These are phyloP conservation scores for Glycyrrhiza uralensis DNA, from an alignment of 306 rosid species.

Conservation along the genomic window DNA sequence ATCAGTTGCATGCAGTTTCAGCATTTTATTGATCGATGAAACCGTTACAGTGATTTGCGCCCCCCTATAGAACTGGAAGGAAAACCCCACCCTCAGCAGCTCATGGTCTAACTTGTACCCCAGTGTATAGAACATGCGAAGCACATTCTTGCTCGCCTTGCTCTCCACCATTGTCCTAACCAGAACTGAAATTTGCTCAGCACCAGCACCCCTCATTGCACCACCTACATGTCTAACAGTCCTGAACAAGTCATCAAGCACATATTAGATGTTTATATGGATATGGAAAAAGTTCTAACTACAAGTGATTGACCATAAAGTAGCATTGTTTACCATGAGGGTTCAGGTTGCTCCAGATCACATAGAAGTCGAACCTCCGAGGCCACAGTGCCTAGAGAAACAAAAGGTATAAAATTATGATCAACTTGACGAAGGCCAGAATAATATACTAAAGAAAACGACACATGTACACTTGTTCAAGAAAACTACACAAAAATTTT, in stretches of 20 bases:
- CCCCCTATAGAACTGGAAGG: slow-evolving; percentile 72
- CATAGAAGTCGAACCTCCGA: slow-evolving; percentile 87
- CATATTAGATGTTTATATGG: not conserved
- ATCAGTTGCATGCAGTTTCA: slow-evolving; percentile 81
- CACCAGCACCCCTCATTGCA: slow-evolving; percentile 97
- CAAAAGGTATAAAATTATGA: slow-evolving; percentile 14
- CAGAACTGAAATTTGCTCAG: slow-evolving; percentile 86
- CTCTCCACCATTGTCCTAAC: slow-evolving; percentile 87
- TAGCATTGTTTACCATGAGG: slow-evolving; percentile 56
- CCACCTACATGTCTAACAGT: slow-evolving; percentile 86
- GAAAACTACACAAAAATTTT: not conserved
- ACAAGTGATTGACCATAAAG: not conserved
- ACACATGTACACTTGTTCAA: not conserved
- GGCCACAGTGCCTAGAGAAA: slow-evolving; percentile 52
- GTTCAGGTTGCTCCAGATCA: slow-evolving; percentile 83
- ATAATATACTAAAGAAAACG: not conserved
- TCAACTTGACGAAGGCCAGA: not conserved
- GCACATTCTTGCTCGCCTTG: slow-evolving; percentile 84
- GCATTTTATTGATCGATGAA: slow-evolving; percentile 86
- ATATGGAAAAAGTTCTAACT: not conserved
- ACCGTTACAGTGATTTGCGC: slow-evolving; percentile 74
- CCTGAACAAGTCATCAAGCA: slow-evolving; percentile 43
- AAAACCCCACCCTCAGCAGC: slow-evolving; percentile 76
- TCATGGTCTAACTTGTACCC: slow-evolving; percentile 96
- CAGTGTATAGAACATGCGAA: slow-evolving; percentile 71